Percentiles rank a stretch among this genome's conserved stretches.
These are phyloP conservation scores for Cryphonectria carpinicola DNA, from an alignment of 2,329 filamentous ascomycete genomes.

Conservation along the genomic window DNA sequence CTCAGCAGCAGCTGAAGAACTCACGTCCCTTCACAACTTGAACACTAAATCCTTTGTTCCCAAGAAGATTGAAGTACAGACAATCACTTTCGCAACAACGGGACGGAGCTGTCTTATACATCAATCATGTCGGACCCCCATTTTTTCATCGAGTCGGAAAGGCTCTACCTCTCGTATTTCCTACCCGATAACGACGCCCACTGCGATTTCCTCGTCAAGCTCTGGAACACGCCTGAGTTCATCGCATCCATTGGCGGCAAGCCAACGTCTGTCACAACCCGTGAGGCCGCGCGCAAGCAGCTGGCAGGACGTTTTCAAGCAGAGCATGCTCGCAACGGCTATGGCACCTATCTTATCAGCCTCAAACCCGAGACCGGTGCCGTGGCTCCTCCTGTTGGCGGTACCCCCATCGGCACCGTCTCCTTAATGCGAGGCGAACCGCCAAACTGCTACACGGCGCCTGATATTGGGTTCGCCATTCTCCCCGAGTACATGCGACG, in stretches of 20 bases:
- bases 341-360: slow-evolving; percentile 36
- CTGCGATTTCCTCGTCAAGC: slow-evolving; percentile 36
- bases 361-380: background rate
- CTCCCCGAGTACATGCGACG: slow-evolving; percentile 26
- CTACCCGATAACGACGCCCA: slow-evolving; percentile 31
- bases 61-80: too few relatives aligned
- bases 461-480: slow-evolving; percentile 29
- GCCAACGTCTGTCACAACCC: slow-evolving; percentile 30
- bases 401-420: slow-evolving; percentile 35
- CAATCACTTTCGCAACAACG: background rate
- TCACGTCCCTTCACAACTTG: too few relatives aligned
- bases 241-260: slow-evolving; percentile 29
- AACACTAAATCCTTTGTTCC: too few relatives aligned
- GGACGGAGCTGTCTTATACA: slow-evolving; percentile 13
- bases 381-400: background rate
- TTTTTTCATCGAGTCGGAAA: slow-evolving; percentile 34
- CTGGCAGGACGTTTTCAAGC: slow-evolving; percentile 27
- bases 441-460: slow-evolving; percentile 27
- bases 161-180: slow-evolving; percentile 34
- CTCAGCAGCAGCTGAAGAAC: too few relatives aligned
- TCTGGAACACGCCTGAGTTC: slow-evolving; percentile 35
- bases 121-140: slow-evolving; percentile 30
- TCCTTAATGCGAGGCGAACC: slow-evolving; percentile 31
- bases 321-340: slow-evolving; percentile 35
- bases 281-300: slow-evolving; percentile 29